Evolutionary conservation across 495 filamentous ascomycete genomes (phyloP).

Genomic region (Penicillium soppii): DNA sequence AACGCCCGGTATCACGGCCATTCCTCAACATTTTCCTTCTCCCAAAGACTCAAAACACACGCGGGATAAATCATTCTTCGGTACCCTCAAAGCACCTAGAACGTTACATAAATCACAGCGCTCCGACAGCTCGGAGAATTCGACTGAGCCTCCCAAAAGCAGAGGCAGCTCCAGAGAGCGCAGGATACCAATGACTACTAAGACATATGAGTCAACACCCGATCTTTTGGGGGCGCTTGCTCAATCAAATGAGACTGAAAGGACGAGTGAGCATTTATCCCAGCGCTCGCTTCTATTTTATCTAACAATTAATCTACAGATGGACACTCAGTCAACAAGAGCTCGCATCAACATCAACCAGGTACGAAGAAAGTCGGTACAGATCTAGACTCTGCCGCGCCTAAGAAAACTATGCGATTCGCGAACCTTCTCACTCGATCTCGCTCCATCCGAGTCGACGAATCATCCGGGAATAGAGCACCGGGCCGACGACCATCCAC

Average conservation of each 20-base stretch:
- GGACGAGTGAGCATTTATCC: slow-evolving; percentile 23
- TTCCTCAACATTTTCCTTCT: slow-evolving; percentile 54
- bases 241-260: slow-evolving; percentile 30
- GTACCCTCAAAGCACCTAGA: slow-evolving; percentile 55
- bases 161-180: slow-evolving; percentile 45
- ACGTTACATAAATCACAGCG: slow-evolving; percentile 45
- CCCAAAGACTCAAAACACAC: slow-evolving; percentile 48
- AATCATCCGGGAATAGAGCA: slow-evolving; percentile 35
- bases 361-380: slow-evolving; percentile 29
- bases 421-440: slow-evolving; percentile 62
- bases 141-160: slow-evolving; percentile 42
- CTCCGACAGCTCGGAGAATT: slow-evolving; percentile 42
- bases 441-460: slow-evolving; percentile 62
- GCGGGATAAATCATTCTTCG: slow-evolving; percentile 58
- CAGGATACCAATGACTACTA: slow-evolving; percentile 29
- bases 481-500: slow-evolving; percentile 44
- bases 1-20: slow-evolving; percentile 52
- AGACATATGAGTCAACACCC: slow-evolving; percentile 42
- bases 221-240: slow-evolving; percentile 37
- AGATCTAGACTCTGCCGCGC: slow-evolving; percentile 27
- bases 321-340: slow-evolving; percentile 20
- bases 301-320: slow-evolving; percentile 20
- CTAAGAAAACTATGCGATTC: slow-evolving; percentile 50
- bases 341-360: slow-evolving; percentile 20
- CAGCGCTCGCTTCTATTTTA: not conserved